Conservation (phyloP, 805 yeast species). For the Saturnispora sekii region DNA sequence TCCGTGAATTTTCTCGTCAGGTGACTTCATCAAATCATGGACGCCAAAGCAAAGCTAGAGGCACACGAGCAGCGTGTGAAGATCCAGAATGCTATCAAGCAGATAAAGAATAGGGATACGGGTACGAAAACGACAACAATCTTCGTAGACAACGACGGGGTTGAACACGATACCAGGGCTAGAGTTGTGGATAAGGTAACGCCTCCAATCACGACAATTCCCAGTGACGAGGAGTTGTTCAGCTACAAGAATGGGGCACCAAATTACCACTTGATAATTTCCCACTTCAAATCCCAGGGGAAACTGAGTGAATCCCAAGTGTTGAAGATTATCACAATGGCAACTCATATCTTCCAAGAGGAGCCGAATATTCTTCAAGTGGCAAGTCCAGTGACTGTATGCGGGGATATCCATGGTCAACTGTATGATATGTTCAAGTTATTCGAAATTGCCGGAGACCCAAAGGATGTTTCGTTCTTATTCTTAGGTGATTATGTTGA, state of each 20-base stretch:
- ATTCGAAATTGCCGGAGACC: constrained; percentile 90
- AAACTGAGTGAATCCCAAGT: constrained; percentile 66
- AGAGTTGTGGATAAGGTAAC: constrained; percentile 47
- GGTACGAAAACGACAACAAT: constrained; percentile 29
- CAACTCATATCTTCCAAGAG: constrained; percentile 47
- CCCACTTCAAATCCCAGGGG: constrained; percentile 77
- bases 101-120: constrained; percentile 16
- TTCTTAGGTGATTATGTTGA: constrained; percentile 95
- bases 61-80: constrained; percentile 40
- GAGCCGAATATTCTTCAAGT: constrained; percentile 78
- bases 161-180: constrained; percentile 42
- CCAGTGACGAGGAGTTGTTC: constrained; percentile 63
- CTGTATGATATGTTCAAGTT: constrained; percentile 81
- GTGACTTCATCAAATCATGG: background rate
- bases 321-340: constrained; percentile 50
- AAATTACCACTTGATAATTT: constrained; percentile 55
- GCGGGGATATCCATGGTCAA: constrained; percentile 98
- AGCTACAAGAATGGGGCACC: constrained; percentile 52
- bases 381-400: constrained; percentile 89
- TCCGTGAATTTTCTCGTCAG: too few relatives aligned
- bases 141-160: constrained; percentile 51
- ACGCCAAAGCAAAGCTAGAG: constrained; percentile 14
- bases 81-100: constrained; percentile 33
- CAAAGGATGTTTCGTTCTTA: constrained; percentile 60
- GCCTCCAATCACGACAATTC: constrained; percentile 57